A percentile compares a stretch with the other conserved stretches of the same genome.
These are phyloP conservation scores for Lachnellula subtilissima DNA, from an alignment of 2,329 filamentous ascomycete genomes.

Conservation along the genomic window DNA sequence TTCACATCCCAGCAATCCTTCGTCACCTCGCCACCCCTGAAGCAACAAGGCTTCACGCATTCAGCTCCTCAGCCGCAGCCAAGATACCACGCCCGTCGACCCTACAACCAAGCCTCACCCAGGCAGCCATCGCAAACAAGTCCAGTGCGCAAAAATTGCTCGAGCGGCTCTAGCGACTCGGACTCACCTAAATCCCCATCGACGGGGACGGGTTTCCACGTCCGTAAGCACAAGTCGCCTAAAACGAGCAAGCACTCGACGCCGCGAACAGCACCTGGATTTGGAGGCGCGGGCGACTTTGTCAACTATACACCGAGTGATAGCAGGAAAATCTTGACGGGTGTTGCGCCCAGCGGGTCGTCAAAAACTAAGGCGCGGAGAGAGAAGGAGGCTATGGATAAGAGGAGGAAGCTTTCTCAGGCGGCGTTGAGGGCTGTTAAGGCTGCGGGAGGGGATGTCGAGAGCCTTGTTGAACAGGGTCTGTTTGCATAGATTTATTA, in stretches of 20 bases:
- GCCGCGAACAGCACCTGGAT: conserved; percentile 35
- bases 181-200: conserved; percentile 9
- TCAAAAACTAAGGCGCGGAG: conserved; percentile 91
- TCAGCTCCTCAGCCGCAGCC: conserved; percentile 7
- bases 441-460: conserved; percentile 65
- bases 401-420: conserved; percentile 62
- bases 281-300: conserved; percentile 52
- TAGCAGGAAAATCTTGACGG: conserved; percentile 72
- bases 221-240: conserved; percentile 24
- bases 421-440: conserved; percentile 64
- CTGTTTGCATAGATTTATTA: conserved; percentile 34
- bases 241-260: conserved; percentile 23
- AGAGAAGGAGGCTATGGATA: conserved; percentile 82
- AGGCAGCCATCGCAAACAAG: conserved; percentile 8
- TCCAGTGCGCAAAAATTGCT: conserved; percentile 6
- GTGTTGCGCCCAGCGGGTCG: conserved; percentile 85
- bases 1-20: conserved; percentile 18
- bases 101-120: neutral
- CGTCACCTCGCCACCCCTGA: conserved; percentile 14
- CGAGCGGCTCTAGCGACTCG: conserved; percentile 10
- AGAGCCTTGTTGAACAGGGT: conserved; percentile 47
- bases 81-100: conserved; percentile 10
- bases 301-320: conserved; percentile 89
- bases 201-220: conserved; percentile 13
- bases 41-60: conserved; percentile 15